Conservation (phyloP, 805 yeast species). For the Cyberlindnera suaveolens region DNA sequence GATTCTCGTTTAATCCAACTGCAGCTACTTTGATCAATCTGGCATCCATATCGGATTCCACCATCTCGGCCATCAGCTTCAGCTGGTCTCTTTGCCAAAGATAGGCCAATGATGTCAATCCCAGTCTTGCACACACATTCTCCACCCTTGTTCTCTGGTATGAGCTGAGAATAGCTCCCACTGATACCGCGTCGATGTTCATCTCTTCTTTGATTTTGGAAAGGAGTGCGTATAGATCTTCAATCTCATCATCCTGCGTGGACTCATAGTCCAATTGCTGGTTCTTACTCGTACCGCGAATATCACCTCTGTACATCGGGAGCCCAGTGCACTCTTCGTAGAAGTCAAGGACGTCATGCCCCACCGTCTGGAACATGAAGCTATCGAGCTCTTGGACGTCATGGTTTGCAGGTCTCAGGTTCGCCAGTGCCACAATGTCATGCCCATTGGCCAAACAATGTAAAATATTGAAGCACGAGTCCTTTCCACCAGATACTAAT, state of each 20-base stretch:
- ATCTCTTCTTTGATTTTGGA: conserved; percentile 44
- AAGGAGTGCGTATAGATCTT: conserved; percentile 62
- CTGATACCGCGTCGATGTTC: conserved; percentile 78
- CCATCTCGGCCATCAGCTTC: conserved; percentile 79
- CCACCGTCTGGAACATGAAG: conserved; percentile 97
- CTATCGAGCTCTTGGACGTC: conserved; percentile 73
- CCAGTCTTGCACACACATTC: conserved; percentile 72
- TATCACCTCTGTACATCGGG: conserved; percentile 70
- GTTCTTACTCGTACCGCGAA: conserved; percentile 57
- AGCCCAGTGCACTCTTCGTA: conserved; percentile 69
- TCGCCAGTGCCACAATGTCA: conserved; percentile 78
- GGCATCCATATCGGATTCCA: conserved; percentile 62
- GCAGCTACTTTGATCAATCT: conserved; percentile 91
- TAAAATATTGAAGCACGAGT: conserved; percentile 82
- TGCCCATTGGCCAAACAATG: conserved; percentile 87
- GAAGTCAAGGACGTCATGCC: conserved; percentile 65
- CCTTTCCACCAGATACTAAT: conserved; percentile 92
- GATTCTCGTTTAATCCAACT: conserved; percentile 60
- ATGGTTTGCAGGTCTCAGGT: conserved; percentile 58
- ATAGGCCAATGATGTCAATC: conserved; percentile 63
- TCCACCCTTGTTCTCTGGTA: conserved; percentile 94
- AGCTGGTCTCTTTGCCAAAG: conserved; percentile 88
- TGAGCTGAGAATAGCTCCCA: conserved; percentile 94
- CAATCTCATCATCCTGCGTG: conserved; percentile 82
- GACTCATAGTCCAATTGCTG: conserved; percentile 59